These are phyloP conservation scores for Diversispora eburnea DNA, from an alignment of 192 early-diverging fungal genomes.

Conservation along the genomic window DNA sequence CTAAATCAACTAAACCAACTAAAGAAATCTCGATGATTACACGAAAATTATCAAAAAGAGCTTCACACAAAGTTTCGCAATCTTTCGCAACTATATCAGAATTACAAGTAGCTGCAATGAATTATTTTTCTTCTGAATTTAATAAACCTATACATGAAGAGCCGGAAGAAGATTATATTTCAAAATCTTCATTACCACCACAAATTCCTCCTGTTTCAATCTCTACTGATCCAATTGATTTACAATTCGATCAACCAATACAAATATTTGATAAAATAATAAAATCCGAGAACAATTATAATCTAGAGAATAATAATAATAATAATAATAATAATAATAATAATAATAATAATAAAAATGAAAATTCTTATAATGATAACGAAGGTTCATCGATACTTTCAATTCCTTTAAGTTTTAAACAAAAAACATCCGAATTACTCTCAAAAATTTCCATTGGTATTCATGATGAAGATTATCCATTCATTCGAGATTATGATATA, in stretches of 20 bases:
- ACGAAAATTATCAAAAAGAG: neutral
- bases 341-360: neutral
- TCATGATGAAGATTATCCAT: neutral
- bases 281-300: too few relatives aligned
- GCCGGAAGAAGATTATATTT: neutral
- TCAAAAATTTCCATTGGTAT: constrained; percentile 7
- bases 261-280: too few relatives aligned
- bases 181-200: too few relatives aligned
- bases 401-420: neutral
- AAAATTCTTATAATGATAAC: neutral
- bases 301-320: too few relatives aligned
- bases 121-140: neutral
- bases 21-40: neutral
- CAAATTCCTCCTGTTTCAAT: neutral
- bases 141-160: neutral
- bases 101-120: constrained; percentile 6
- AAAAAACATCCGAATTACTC: neutral
- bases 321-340: too few relatives aligned
- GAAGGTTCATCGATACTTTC: neutral
- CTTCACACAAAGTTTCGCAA: neutral
- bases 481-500: neutral
- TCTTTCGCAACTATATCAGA: constrained; percentile 8
- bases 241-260: neutral
- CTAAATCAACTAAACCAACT: neutral
- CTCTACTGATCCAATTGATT: neutral